Percentiles rank a stretch among this genome's conserved stretches.
Conservation (phyloP, 192 early-diverging fungal species). For the Kappamyces sp. region DNA sequence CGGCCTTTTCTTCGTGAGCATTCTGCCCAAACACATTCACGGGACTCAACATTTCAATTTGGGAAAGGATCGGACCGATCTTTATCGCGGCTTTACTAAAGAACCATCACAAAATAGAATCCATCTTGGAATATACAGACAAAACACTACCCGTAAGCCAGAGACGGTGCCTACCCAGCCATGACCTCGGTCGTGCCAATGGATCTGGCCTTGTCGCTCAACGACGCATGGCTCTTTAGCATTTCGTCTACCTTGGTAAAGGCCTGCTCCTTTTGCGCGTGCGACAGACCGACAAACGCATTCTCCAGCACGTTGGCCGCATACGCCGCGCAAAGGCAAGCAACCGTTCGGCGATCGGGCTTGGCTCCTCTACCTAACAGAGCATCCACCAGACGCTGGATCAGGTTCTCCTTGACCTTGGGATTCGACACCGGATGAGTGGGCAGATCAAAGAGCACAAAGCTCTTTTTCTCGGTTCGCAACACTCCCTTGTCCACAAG, state of each 20-base stretch:
- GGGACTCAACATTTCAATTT: conserved; percentile 39
- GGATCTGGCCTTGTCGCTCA: conserved; percentile 40
- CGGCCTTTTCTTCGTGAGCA: conserved; percentile 92
- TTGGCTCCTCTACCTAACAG: conserved; percentile 64
- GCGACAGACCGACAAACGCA: conserved; percentile 75
- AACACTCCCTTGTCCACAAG: conserved; percentile 98
- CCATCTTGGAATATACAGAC: conserved; percentile 30
- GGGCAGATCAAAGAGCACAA: conserved; percentile 95
- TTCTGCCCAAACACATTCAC: conserved; percentile 94
- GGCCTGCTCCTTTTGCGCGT: conserved; percentile 80
- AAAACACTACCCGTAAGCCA: conserved; percentile 7
- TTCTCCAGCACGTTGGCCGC: conserved; percentile 98
- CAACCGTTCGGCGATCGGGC: conserved; percentile 64
- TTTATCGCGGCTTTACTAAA: too few relatives aligned
- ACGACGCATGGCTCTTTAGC: conserved; percentile 76
- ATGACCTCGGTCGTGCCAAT: conserved; percentile 51
- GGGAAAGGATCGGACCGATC: too few relatives aligned
- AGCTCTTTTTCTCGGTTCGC: conserved; percentile 92
- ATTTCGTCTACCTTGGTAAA: conserved; percentile 85
- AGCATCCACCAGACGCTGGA: conserved; percentile 73
- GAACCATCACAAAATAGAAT: conserved; percentile 25
- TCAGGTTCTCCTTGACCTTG: conserved; percentile 79
- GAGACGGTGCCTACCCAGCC: conserved; percentile 31
- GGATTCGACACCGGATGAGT: conserved; percentile 92
- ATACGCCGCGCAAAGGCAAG: conserved; percentile 91